Evolutionary conservation across 768 basidiomycete species (phyloP).

Genomic region (Tulasnella sp.): DNA sequence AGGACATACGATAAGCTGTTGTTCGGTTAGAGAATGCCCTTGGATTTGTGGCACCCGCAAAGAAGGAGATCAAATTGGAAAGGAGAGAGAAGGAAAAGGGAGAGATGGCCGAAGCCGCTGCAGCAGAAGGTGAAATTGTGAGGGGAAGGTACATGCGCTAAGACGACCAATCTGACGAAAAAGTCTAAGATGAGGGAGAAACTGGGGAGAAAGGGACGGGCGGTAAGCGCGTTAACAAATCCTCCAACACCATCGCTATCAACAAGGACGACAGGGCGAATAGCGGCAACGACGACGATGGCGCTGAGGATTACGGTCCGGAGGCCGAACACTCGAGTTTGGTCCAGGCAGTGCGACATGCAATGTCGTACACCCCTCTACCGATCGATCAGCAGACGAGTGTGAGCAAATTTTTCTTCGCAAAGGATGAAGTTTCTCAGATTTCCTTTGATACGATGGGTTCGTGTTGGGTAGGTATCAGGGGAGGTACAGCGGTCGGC

Average conservation of each 20-base stretch:
- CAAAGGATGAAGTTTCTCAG: conserved; percentile 15
- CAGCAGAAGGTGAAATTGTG: conserved; percentile 52
- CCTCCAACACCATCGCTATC: neutral
- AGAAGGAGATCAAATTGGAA: conserved; percentile 76
- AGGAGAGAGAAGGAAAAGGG: conserved; percentile 23
- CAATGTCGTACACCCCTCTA: neutral
- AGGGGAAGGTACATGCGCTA: conserved; percentile 34
- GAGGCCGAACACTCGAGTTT: conserved; percentile 16
- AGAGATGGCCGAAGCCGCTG: conserved; percentile 43
- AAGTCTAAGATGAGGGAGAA: conserved; percentile 46
- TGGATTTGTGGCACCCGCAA: conserved; percentile 79
- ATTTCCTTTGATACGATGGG: conserved; percentile 16
- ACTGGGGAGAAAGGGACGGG: conserved; percentile 23
- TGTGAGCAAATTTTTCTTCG: conserved; percentile 16
- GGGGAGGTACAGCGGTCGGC: no score
- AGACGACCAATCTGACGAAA: conserved; percentile 34
- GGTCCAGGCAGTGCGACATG: conserved; percentile 6
- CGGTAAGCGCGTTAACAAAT: neutral
- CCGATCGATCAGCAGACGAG: conserved; percentile 14
- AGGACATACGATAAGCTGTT: conserved; percentile 75
- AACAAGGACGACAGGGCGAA: neutral
- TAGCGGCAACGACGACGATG: conserved; percentile 12
- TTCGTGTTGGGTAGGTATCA: conserved; percentile 3
- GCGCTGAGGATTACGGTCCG: conserved; percentile 14
- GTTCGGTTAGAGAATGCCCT: conserved; percentile 88